Evolutionary conservation across 2,329 filamentous ascomycete genomes (phyloP).

Genomic region (Epichloe coenophiala): DNA sequence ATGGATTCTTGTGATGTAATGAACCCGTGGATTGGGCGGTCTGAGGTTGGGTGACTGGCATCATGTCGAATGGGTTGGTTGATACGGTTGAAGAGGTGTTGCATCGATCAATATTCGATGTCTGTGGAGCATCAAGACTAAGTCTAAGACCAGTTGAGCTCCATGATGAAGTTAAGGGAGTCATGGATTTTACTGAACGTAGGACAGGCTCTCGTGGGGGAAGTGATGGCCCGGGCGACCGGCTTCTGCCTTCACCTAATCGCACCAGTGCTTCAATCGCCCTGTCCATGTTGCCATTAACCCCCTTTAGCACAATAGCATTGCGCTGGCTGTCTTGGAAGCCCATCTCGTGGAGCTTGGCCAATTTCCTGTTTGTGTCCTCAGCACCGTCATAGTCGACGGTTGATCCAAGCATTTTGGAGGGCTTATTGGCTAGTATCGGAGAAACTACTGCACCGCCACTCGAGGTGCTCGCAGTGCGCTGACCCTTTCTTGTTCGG

Average conservation of each 20-base stretch:
- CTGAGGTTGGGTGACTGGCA: conserved; percentile 40
- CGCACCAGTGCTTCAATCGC: conserved; percentile 75
- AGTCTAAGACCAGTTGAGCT: conserved; percentile 16
- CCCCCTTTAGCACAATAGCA: conserved; percentile 63
- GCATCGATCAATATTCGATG: conserved; percentile 18
- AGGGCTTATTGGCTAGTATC: conserved; percentile 46
- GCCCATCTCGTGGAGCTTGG: conserved; percentile 75
- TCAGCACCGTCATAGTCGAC: conserved; percentile 41
- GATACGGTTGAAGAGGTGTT: conserved; percentile 33
- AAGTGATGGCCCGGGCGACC: conserved; percentile 21
- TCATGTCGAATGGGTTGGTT: conserved; percentile 56
- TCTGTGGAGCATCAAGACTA: conserved; percentile 20
- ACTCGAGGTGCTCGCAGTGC: conserved; percentile 15
- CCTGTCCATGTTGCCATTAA: conserved; percentile 74
- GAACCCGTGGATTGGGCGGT: conserved; percentile 53
- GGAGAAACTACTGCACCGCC: conserved; percentile 17
- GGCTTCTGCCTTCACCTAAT: conserved; percentile 56
- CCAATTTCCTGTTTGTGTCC: conserved; percentile 63
- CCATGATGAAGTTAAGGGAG: conserved; percentile 32
- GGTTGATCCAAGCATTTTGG: conserved; percentile 55
- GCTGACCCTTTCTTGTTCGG: conserved; percentile 42
- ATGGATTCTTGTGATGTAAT: conserved; percentile 43
- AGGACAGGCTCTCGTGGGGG: conserved; percentile 34
- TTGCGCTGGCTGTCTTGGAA: conserved; percentile 78
- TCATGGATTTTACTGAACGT: conserved; percentile 38